Percentiles rank a stretch among this genome's conserved stretches.
phyloP scores from a whole-genome alignment of 306 rosid genomes.

The Vicia villosa region DNA sequence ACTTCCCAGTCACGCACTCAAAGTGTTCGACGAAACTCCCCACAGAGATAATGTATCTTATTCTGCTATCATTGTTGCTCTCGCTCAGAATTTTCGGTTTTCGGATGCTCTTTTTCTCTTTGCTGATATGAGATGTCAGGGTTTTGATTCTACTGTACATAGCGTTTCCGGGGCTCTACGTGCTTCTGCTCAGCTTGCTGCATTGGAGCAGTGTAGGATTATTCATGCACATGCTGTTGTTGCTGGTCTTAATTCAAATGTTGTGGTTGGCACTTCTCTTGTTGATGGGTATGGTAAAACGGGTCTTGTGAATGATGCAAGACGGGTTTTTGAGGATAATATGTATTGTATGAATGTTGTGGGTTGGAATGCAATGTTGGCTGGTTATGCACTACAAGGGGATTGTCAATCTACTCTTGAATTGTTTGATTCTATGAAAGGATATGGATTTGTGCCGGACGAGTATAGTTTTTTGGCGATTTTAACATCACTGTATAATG shows the following conservation, averaged over 20 bases:
- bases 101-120: constrained; percentile 51
- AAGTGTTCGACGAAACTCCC: constrained; percentile 69
- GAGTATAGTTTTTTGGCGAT: constrained; percentile 75
- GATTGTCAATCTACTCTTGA: constrained; percentile 47
- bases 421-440: constrained; percentile 56
- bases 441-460: constrained; percentile 59
- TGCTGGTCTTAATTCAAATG: constrained; percentile 53
- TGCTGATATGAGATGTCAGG: constrained; percentile 52
- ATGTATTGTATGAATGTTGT: constrained; percentile 50
- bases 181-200: constrained; percentile 70
- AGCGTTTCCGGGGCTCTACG: constrained; percentile 70
- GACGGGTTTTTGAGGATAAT: constrained; percentile 63
- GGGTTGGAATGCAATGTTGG: constrained; percentile 89
- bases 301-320: constrained; percentile 69
- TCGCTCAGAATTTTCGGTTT: constrained; percentile 67
- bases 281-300: constrained; percentile 81
- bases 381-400: constrained; percentile 82
- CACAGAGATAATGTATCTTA: constrained; percentile 65
- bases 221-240: constrained; percentile 62
- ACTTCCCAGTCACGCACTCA: constrained; percentile 50
- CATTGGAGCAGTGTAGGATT: constrained; percentile 76
- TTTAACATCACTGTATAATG: constrained; percentile 58
- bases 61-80: constrained; percentile 66
- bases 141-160: constrained; percentile 54
- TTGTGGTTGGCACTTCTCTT: constrained; percentile 62